Conservation (phyloP, 176 grass and related monocot genomes). For the Aegilops bicornis region DNA sequence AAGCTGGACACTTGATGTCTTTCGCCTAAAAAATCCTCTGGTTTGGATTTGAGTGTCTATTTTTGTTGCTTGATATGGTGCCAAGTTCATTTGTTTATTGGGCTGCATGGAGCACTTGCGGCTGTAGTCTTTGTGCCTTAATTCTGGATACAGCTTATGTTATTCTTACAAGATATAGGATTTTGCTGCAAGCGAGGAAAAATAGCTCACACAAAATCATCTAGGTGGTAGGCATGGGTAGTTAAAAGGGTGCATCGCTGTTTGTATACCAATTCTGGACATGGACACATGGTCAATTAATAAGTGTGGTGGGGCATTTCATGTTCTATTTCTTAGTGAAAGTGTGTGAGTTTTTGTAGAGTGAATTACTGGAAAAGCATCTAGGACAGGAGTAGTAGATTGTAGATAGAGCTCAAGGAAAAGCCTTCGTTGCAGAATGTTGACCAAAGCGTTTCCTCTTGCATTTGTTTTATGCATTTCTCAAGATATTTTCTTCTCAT, state of each 20-base stretch:
- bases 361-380: background rate
- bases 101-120: background rate
- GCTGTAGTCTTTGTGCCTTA: background rate
- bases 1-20: background rate
- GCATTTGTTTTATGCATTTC: background rate
- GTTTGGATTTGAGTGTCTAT: background rate
- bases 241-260: background rate
- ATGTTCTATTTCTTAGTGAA: background rate
- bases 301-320: background rate
- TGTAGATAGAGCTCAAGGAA: background rate
- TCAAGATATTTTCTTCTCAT: background rate
- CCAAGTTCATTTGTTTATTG: background rate
- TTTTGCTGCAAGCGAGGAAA: background rate
- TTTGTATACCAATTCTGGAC: background rate
- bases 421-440: background rate
- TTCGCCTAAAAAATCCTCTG: background rate
- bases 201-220: background rate
- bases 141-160: background rate
- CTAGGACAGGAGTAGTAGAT: background rate
- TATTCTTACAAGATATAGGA: constrained; percentile 1
- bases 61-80: background rate
- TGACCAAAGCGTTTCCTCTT: background rate
- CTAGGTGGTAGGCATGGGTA: background rate
- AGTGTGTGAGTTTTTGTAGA: background rate
- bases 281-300: background rate